Evolutionary conservation across 306 rosid genomes (phyloP), one percentile per base, ranked within the genome.

Genomic region (Datisca glomerata): DNA sequence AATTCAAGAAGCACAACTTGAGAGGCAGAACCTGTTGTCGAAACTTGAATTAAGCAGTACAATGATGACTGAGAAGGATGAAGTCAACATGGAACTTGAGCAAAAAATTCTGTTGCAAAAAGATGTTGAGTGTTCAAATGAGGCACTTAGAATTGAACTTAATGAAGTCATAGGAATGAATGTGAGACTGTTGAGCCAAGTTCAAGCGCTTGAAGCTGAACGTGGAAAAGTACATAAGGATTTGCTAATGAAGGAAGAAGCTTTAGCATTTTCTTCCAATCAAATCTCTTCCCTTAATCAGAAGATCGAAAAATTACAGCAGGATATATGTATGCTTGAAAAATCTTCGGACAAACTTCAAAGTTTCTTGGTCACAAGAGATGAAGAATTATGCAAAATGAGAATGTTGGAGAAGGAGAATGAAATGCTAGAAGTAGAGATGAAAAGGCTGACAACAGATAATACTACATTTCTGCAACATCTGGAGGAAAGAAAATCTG

Each of bases 201-300:
- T 60, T 57, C 68, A 58, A 36, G 57, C 60, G 42, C 67, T 69
- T 35, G 85, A 78, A 50, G 59, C 66, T 53, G 69, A 78, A 61
- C 61, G 57, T 60, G 70, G 61, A 51, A 47, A 57, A 41, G 27
- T 67, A 41, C 31, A 42, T 16, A 56, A 49, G 35, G 64, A 64
- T 66, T 34, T 66, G 45, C 46, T 66, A 33, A 66, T 51, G 39
- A 78, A 72, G 60, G 81, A 74, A 18, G 56, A 54, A 24, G 58
- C 54, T 21, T 56, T 64, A 49, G 70, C 51, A 48, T 39, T 62
- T 57, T 63, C 54, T 25, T 55, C 41, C 53, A 37, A 53, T 37
- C 76, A 72, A 46, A 56, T 67, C 46, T 64, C 51, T 55, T 51
- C 37, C 55, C 71, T 73, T 49, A 72, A 61, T 47, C 73, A 38